These are phyloP conservation scores for Galerina sulciceps DNA, from an alignment of 768 basidiomycete genomes.

Conservation along the genomic window DNA sequence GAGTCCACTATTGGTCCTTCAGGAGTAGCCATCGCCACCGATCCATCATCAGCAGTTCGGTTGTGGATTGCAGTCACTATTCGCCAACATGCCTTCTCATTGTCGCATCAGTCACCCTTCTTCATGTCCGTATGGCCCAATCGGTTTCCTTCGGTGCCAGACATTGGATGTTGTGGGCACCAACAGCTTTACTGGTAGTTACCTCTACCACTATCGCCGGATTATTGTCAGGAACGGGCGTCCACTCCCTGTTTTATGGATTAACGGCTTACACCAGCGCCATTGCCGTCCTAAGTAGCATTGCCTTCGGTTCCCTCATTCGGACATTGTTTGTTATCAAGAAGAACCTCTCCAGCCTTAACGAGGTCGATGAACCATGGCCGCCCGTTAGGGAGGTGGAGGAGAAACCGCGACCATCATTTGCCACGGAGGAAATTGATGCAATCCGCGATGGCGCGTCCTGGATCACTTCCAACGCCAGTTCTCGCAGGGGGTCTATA, in stretches of 20 bases:
- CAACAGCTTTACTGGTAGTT: slow-evolving; percentile 55
- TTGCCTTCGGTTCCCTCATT: slow-evolving; percentile 62
- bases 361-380: slow-evolving; percentile 60
- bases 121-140: slow-evolving; percentile 72
- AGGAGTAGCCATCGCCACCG: slow-evolving; percentile 45
- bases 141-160: slow-evolving; percentile 70
- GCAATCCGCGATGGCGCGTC: slow-evolving; percentile 75
- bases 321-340: slow-evolving; percentile 68
- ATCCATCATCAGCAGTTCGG: slow-evolving; percentile 58
- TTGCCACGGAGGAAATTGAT: slow-evolving; percentile 74
- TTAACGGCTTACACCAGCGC: slow-evolving; percentile 59
- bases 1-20: slow-evolving; percentile 54
- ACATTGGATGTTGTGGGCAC: slow-evolving; percentile 78
- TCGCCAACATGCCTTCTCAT: slow-evolving; percentile 72
- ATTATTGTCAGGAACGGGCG: slow-evolving; percentile 56
- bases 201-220: slow-evolving; percentile 65
- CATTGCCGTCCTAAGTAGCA: slow-evolving; percentile 54
- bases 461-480: slow-evolving; percentile 77
- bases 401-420: slow-evolving; percentile 63
- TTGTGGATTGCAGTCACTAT: slow-evolving; percentile 74
- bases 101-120: slow-evolving; percentile 60
- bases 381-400: slow-evolving; percentile 57
- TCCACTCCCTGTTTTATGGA: slow-evolving; percentile 62
- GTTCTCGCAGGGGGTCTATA: slow-evolving; percentile 58
- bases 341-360: slow-evolving; percentile 61